Percentiles rank a stretch among this genome's conserved stretches.
Conservation (phyloP, 2,329 filamentous ascomycete species). For the Pseudogymnoascus sp. region DNA sequence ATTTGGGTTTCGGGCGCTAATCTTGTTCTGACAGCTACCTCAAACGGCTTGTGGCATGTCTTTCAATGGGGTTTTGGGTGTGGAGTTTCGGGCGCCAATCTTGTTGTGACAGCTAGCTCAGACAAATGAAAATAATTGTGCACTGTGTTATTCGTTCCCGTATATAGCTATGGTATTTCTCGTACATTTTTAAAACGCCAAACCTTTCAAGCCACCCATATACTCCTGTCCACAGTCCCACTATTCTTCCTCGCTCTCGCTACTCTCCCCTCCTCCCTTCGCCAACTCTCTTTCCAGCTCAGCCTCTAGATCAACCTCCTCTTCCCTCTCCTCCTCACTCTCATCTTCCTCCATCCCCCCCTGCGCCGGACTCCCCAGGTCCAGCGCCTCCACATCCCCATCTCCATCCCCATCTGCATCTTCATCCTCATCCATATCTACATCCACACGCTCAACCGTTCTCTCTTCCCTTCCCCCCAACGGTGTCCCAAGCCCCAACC, state of each 20-base stretch:
- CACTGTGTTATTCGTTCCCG: neutral
- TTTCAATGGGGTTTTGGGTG: neutral
- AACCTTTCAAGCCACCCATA: neutral
- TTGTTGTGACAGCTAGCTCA: neutral
- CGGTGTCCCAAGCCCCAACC: neutral
- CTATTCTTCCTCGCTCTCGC: constrained; percentile 29
- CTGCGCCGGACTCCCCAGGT: constrained; percentile 35
- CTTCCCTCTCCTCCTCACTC: constrained; percentile 26
- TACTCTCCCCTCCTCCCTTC: constrained; percentile 23
- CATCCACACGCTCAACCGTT: constrained; percentile 11
- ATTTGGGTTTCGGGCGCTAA: neutral
- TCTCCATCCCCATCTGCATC: constrained; percentile 30
- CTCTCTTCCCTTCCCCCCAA: neutral
- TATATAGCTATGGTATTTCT: neutral
- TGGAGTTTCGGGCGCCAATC: neutral
- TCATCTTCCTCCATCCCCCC: constrained; percentile 18
- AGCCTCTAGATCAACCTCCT: constrained; percentile 24
- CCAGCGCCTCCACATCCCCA: constrained; percentile 39
- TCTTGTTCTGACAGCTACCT: too few relatives aligned
- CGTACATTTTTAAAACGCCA: neutral
- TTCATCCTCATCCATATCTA: constrained; percentile 35
- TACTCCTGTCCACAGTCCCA: neutral
- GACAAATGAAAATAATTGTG: neutral
- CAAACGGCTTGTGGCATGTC: neutral
- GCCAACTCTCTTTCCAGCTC: constrained; percentile 26